Base-by-base conservation (phyloP, 305 asterid species). In the Ilex paraguariensis region DNA sequence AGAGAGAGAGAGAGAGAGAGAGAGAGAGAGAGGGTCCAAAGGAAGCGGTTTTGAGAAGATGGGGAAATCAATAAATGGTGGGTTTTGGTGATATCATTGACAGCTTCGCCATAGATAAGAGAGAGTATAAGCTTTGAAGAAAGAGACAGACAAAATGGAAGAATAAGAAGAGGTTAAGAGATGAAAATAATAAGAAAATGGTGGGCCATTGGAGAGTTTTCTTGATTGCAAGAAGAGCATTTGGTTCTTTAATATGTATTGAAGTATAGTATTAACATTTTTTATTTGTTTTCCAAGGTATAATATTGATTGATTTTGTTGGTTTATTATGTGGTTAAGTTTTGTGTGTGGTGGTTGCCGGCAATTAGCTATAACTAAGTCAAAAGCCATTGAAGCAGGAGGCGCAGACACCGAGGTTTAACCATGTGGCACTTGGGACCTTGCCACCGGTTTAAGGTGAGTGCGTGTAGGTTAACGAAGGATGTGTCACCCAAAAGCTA, bases 311-410 rank as follows among this genome's bases (percentile, higher is more conserved):
- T 56, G 46, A 21, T 59, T 56, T 56, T 66, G 32, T 70, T n/a
- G n/a, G n/a, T n/a, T n/a, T n/a, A n/a, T n/a, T 39, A 13, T 52
- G 32, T 46, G 10, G 54, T 50, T n/a, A 46, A 66, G 48, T 66
- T 64, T 66, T 52, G 73, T 62, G 58, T 69, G 54, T 30, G n/a
- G n/a, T n/a, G 58, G 69, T 75, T 72, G 87, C 80, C 79, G 73
- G 84, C 84, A 69, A 67, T 51, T 69, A 21, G 28, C 28, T 21
- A 1, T 21, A 21, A 77, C 62, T 5, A 70, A 73, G 81, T 75
- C 83, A 74, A 73, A 74, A 46, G 50, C 61, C 71, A 46, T 56
- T 54, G 60, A 39, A 70, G 59, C 66, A 50, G 70, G 71, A 50
- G 70, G 71, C 74, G 42, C 76, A 31, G 10, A n/a, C 13, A 48